A percentile compares a stretch with the other conserved stretches of the same genome.
Conservation (phyloP, 2,329 filamentous ascomycete species). For the Pyrenophora tritici-repentis region DNA sequence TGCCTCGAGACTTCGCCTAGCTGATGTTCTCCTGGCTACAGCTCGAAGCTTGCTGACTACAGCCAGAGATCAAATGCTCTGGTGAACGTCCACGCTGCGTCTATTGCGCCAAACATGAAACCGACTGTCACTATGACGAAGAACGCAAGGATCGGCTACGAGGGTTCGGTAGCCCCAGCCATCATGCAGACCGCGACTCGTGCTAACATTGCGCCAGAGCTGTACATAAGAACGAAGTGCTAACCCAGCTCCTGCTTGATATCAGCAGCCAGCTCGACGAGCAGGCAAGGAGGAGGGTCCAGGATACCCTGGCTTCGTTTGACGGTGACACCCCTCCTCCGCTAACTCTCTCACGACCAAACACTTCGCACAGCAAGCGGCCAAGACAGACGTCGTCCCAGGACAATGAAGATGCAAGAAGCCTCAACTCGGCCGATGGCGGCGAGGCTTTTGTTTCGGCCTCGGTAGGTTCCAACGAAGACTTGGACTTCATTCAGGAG, state of each 20-base stretch:
- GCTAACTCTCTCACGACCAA: background rate
- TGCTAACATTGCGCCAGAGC: constrained; percentile 3
- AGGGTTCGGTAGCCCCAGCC: constrained; percentile 20
- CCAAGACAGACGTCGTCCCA: constrained; percentile 1
- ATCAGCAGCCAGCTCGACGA: constrained; percentile 18
- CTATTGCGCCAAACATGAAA: constrained; percentile 34
- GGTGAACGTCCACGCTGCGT: constrained; percentile 39
- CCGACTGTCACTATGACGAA: constrained; percentile 40
- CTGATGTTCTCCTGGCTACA: background rate
- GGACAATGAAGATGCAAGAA: constrained; percentile 3
- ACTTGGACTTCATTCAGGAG: constrained; percentile 23
- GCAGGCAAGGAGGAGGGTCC: constrained; percentile 12
- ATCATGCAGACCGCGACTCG: background rate
- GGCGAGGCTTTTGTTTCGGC: constrained; percentile 9
- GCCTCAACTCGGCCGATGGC: constrained; percentile 1
- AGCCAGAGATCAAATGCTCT: constrained; percentile 41
- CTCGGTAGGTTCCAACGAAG: constrained; percentile 18
- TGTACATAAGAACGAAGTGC: constrained; percentile 16
- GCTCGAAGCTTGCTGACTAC: constrained; percentile 6
- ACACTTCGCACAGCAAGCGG: constrained; percentile 9
- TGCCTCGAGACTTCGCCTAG: background rate
- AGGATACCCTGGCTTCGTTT: constrained; percentile 15
- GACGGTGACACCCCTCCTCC: constrained; percentile 10
- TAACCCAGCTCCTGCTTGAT: constrained; percentile 24
- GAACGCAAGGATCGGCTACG: constrained; percentile 42